Base-by-base conservation (phyloP, 495 filamentous ascomycete genomes). In the Parmelia sp. region DNA sequence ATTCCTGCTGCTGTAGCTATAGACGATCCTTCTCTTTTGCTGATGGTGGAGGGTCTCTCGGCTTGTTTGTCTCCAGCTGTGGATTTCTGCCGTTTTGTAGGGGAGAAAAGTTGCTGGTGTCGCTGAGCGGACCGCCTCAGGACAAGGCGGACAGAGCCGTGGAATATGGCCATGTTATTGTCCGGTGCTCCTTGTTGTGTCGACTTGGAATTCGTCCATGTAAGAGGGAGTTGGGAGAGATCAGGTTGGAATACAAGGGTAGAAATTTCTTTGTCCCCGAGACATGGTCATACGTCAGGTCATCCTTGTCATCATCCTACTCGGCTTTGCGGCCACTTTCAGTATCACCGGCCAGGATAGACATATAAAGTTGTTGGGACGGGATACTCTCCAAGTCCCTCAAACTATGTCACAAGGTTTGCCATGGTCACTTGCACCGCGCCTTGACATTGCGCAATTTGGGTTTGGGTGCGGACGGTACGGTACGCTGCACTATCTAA, bases 291-390 rank as follows among this genome's bases (percentile, higher is more conserved):
- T 27, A n/a, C 45, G 15, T 2, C 23, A 51, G 45, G 45, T 27
- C 23, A 51, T 51, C 45, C 27, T 51, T 51, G 45, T 51, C 45
- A 51, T 51, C 45, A n/a, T n/a, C n/a, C 49, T 53, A 27, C 49
- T 53, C 49, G 25, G 49, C 49, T 29, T 53, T 2, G 49, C 47
- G 14, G 19, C 49, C 49, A 7, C 7, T 3, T 53, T 31, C 49
- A 31, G 27, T 19, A 17, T 53, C 25, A 31, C 49, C 49, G 49
- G 27, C 86, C 87, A 79, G 89, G 91, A n/a, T n/a, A n/a, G n/a
- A n/a, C n/a, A n/a, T n/a, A n/a, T n/a, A n/a, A n/a, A n/a, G n/a
- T n/a, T n/a, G n/a, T n/a, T n/a, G n/a, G n/a, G n/a, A n/a, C n/a
- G n/a, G n/a, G n/a, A n/a, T n/a, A n/a, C n/a, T n/a, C n/a, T n/a